A percentile compares a stretch with the other conserved stretches of the same genome.
These are phyloP conservation scores for Cystobasidium ongulense DNA, from an alignment of 768 basidiomycete genomes.

Conservation along the genomic window DNA sequence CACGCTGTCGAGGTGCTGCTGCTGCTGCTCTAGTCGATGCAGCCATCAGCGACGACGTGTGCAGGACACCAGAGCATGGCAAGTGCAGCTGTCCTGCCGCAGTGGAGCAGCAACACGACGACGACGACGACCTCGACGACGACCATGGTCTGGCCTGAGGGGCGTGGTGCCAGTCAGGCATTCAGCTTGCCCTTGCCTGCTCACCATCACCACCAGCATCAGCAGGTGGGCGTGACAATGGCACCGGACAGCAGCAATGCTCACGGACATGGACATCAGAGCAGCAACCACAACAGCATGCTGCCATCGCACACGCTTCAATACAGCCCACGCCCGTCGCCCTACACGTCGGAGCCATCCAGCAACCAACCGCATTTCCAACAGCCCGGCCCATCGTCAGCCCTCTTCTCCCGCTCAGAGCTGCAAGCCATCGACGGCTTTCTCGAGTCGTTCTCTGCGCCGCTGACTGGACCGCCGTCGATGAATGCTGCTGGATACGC, in stretches of 20 bases:
- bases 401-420: constrained; percentile 10
- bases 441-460: background rate
- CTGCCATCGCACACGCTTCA: background rate
- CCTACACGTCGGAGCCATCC: too few relatives aligned
- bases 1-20: background rate
- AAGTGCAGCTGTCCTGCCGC: too few relatives aligned
- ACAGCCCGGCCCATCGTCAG: background rate
- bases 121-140: background rate
- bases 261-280: too few relatives aligned
- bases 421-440: constrained; percentile 20
- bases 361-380: background rate
- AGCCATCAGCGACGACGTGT: background rate
- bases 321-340: background rate
- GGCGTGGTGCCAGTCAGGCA: too few relatives aligned
- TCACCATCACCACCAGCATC: too few relatives aligned
- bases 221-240: too few relatives aligned
- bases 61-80: too few relatives aligned
- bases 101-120: background rate
- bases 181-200: too few relatives aligned
- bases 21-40: background rate
- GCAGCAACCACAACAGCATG: too few relatives aligned
- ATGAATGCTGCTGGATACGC: background rate
- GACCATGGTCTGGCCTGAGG: background rate
- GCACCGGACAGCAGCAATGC: too few relatives aligned
- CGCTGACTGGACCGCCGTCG: background rate